Evolutionary conservation across 768 basidiomycete genomes (phyloP).

Genomic region (Pisolithus sp.): DNA sequence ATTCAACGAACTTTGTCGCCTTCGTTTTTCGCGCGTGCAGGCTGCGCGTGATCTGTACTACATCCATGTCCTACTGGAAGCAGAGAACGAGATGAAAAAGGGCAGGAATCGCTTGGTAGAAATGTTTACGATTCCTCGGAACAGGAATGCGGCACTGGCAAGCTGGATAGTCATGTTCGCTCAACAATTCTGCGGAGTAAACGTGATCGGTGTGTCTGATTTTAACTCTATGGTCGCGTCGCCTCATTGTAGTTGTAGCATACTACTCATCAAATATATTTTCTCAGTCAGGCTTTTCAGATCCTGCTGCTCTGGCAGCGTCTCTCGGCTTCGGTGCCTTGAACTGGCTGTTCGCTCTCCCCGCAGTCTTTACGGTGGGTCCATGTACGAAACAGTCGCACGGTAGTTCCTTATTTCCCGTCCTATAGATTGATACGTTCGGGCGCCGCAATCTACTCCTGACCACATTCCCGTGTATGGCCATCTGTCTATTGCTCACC

Average conservation of each 20-base stretch:
- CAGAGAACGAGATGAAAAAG: slow-evolving; percentile 47
- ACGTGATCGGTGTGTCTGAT: slow-evolving; percentile 35
- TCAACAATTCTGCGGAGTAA: slow-evolving; percentile 76
- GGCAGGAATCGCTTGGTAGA: slow-evolving; percentile 51
- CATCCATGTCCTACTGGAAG: slow-evolving; percentile 21
- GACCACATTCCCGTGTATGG: slow-evolving; percentile 73
- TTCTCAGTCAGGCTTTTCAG: slow-evolving; percentile 45
- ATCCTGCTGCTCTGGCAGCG: slow-evolving; percentile 49
- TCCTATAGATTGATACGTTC: slow-evolving; percentile 52
- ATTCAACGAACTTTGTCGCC: slow-evolving; percentile 50
- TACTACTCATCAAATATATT: slow-evolving; percentile 78
- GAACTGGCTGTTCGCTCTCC: slow-evolving; percentile 31
- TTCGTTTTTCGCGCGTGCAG: slow-evolving; percentile 61
- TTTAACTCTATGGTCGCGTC: background rate
- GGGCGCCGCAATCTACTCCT: slow-evolving; percentile 65
- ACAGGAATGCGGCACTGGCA: slow-evolving; percentile 51
- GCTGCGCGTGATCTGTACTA: slow-evolving; percentile 76
- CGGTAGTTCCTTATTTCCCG: background rate
- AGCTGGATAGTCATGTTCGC: slow-evolving; percentile 61
- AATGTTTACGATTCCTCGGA: slow-evolving; percentile 68
- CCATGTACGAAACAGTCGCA: background rate
- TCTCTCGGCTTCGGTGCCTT: slow-evolving; percentile 61
- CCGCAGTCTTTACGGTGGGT: slow-evolving; percentile 43
- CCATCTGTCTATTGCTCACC: slow-evolving; percentile 58
- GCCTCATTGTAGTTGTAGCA: slow-evolving; percentile 29